Evolutionary conservation across 345 rosid genomes (phyloP), one percentile per base, ranked within the genome.

Genomic region (Limnanthes douglasii): DNA sequence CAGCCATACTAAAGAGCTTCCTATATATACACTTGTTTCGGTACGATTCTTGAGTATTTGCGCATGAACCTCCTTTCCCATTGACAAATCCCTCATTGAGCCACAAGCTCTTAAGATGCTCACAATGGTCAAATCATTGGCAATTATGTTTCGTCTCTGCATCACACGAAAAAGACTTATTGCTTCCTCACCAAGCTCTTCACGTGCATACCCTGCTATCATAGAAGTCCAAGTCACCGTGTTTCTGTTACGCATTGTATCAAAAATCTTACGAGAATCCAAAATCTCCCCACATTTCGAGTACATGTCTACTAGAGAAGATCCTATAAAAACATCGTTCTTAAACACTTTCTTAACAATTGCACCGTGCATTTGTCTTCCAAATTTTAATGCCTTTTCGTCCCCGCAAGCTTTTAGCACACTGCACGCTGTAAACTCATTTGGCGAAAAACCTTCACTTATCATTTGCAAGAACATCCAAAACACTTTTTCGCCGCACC

Each of bases 21-120:
- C 88, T 2, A 82, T 36, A 40, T 75, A 60, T 33, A 51, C 57
- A 40, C 78, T 75, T 7, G 56, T 67, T 12, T 69, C 68, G 13
- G 65, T 34, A 3, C 57, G 57, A 4, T 66, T 65, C 66, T 65
- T 78, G 23, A 86, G 39, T 15, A 82, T 60, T 41, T 69, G 88
- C 2, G 75, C 93, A 60, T 75, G 97, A 62, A 86, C 65, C 51
- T 82, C 86, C 59, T 48, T 65, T 34, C 94, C 94, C 9, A 69
- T 44, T 26, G 54, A 47, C 14, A 67, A 56, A 25, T 74, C 78
- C 7, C 60, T 58, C 20, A 69, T 65, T 5, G 74, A 63, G 39
- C 97, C 97, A 50, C 97, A 75, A 3, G 88, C 94, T 50, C 69
- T 77, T 16, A 86, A 77, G 28, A 82, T 56, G 54, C 94, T 78